phyloP scores from a whole-genome alignment of 306 rosid genomes.

The Ormosia semicastrata region DNA sequence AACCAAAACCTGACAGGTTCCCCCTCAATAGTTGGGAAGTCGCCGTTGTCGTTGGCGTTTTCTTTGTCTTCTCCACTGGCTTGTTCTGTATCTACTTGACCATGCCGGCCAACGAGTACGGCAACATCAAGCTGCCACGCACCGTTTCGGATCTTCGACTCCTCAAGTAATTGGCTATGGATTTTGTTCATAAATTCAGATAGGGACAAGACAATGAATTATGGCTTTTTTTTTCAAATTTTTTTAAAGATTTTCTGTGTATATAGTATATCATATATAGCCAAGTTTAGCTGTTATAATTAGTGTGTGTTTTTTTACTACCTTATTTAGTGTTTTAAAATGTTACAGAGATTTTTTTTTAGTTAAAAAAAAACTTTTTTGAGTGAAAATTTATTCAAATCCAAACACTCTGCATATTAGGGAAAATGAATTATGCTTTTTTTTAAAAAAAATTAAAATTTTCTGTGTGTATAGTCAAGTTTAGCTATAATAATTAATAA shows the following conservation, averaged over 20 bases:
- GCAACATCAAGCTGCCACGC: conserved; percentile 61
- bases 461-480: neutral
- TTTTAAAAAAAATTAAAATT: too few relatives aligned
- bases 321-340: neutral
- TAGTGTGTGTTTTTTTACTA: neutral
- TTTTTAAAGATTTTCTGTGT: neutral
- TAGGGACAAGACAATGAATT: too few relatives aligned
- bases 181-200: too few relatives aligned
- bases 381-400: too few relatives aligned
- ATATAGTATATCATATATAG: too few relatives aligned
- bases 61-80: conserved; percentile 49
- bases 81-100: conserved; percentile 55
- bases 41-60: conserved; percentile 40
- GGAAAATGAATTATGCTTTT: too few relatives aligned
- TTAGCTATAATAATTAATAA: neutral
- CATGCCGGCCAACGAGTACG: conserved; percentile 58
- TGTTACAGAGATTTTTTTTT: neutral
- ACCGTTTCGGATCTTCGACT: conserved; percentile 61
- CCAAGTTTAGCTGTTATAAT: neutral
- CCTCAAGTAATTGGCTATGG: conserved; percentile 46
- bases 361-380: too few relatives aligned
- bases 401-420: too few relatives aligned
- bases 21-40: conserved; percentile 56
- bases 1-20: conserved; percentile 42
- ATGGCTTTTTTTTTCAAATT: neutral